phyloP scores from a whole-genome alignment of 495 filamentous ascomycete species.

The Penicillium coprophilum region DNA sequence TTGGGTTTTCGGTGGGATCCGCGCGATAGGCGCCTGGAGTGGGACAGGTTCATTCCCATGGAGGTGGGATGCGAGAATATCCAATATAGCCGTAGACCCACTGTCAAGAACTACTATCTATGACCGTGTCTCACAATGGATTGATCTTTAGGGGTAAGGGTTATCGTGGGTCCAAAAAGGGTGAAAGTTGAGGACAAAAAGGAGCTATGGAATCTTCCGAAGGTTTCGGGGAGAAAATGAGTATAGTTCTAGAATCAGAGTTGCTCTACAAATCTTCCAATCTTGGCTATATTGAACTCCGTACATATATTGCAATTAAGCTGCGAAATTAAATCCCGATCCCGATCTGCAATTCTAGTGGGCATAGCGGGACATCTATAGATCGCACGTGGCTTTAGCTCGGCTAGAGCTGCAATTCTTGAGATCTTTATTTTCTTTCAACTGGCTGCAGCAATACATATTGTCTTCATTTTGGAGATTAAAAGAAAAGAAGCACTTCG shows the following conservation, averaged over 20 bases:
- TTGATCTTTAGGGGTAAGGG: neutral
- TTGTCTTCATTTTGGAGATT: neutral
- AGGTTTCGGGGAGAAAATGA: neutral
- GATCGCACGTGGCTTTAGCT: neutral
- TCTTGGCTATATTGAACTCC: no score
- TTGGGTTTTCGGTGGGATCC: neutral
- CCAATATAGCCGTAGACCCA: neutral
- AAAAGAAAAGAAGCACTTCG: neutral
- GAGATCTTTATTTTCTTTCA: neutral
- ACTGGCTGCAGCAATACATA: neutral
- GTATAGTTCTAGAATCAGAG: neutral
- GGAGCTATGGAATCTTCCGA: neutral
- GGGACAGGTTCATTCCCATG: neutral
- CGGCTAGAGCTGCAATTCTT: neutral
- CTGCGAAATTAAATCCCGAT: neutral
- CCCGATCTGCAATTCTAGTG: neutral
- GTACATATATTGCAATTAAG: neutral
- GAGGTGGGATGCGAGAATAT: neutral
- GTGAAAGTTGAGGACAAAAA: neutral
- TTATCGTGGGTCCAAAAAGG: neutral
- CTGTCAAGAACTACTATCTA: neutral
- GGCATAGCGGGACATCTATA: neutral
- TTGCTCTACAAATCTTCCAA: neutral
- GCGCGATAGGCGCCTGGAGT: slow-evolving; percentile 12
- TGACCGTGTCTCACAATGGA: neutral